Evolutionary conservation across 2,329 filamentous ascomycete species (phyloP).

Genomic region (Hymenoscyphus albidus): DNA sequence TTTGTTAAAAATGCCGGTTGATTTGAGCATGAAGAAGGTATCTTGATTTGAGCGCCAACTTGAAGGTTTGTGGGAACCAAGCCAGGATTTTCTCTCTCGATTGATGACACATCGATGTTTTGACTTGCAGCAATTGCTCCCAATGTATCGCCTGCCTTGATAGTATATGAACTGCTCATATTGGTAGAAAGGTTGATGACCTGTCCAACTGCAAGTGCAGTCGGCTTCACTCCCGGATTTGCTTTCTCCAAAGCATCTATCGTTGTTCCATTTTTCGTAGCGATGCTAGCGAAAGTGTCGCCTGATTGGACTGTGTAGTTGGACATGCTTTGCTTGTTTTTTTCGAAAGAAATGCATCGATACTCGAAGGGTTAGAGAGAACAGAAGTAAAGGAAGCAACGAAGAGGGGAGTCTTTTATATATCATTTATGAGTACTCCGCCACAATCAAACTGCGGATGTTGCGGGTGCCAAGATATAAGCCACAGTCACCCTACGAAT

Average conservation of each 20-base stretch:
- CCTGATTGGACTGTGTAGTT: slow-evolving; percentile 17
- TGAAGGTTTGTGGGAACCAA: slow-evolving; percentile 13
- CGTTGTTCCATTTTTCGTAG: slow-evolving; percentile 8
- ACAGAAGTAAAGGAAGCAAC: background rate
- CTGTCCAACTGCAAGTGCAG: slow-evolving; percentile 13
- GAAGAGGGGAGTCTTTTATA: background rate
- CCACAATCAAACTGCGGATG: background rate
- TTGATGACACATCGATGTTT: slow-evolving; percentile 2
- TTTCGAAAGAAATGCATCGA: background rate
- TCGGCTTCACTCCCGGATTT: slow-evolving; percentile 13
- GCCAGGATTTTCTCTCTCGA: slow-evolving; percentile 11
- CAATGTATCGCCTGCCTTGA: slow-evolving; percentile 1
- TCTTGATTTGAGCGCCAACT: slow-evolving; percentile 10
- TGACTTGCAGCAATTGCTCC: background rate
- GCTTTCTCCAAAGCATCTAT: slow-evolving; percentile 11
- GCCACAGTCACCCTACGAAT: slow-evolving; percentile 2
- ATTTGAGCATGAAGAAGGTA: slow-evolving; percentile 7
- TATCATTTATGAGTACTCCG: background rate
- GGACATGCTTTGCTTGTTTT: background rate
- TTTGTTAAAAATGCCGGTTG: background rate
- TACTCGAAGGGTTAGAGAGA: background rate
- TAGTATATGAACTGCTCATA: background rate
- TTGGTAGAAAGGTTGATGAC: background rate
- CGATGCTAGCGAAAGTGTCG: slow-evolving; percentile 13
- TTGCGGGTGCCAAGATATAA: background rate